Base-by-base conservation (phyloP, 306 rosid genomes). In the Quercus ilex region DNA sequence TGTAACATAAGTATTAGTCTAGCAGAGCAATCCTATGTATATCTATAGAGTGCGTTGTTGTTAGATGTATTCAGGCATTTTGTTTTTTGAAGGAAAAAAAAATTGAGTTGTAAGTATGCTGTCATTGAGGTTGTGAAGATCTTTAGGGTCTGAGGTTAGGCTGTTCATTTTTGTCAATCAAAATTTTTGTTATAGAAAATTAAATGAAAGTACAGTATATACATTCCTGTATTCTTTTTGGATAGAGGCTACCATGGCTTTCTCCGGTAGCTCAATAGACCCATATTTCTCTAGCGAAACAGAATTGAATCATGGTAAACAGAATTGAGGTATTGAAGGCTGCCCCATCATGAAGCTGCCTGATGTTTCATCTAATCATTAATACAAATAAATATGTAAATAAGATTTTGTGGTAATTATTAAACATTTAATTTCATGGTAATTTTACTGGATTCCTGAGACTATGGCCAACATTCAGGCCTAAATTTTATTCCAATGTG, bases 1-100 rank as follows among this genome's bases (percentile, higher is more conserved):
- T 92, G 92, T 92, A 89, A 81, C 83, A 86, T 86, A 77, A 86
- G 85, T 83, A 77, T 64, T 77, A 77, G 85, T 75, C 74, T 69
- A 83, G 67, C 72, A 69, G 85, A 68, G 77, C 81, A 77, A 75
- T 81, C 76, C 43, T 57, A 33, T 33, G 38, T 33, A 8, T 17
- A 6, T 35, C 23, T 28, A 69, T 28, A 33, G 85, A 74, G 78
- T 77, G 72, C 35, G 79, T 71, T 88, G 88, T 53, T 83, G 21
- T 26, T 89, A 83, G 90, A 83, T 84, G 79, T 84, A 84, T 74
- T 41, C 71, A 70, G 87, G 80, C 83, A 62, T 85, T 52, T 30
- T 20, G 73, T 51, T 77, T 69, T 74, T 78, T 63, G 55, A 73
- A 6, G 56, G 65, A 55, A 31, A 69, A 31, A 59, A 71, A 73